Percentiles rank a stretch among this genome's conserved stretches.
These are phyloP conservation scores for Pseudevernia furfuracea DNA, from an alignment of 495 filamentous ascomycete genomes.

Conservation along the genomic window DNA sequence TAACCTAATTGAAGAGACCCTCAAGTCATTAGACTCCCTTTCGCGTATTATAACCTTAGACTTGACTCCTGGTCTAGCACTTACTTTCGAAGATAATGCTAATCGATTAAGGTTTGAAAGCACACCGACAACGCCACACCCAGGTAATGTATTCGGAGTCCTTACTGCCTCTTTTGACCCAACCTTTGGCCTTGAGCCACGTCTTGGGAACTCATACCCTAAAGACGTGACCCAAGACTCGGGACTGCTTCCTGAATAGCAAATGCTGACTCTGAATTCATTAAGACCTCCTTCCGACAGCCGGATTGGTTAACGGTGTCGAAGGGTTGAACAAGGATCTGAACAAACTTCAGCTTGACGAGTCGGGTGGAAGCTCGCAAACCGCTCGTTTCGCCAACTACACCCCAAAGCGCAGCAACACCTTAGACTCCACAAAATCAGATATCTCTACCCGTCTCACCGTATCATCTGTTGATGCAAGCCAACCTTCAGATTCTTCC, in stretches of 20 bases:
- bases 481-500: conserved; percentile 37
- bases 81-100: background rate
- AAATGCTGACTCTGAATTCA: too few species aligned
- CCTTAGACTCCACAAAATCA: conserved; percentile 51
- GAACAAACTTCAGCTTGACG: conserved; percentile 51
- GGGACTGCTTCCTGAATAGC: too few species aligned
- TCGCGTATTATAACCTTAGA: background rate
- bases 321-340: conserved; percentile 60
- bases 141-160: too few species aligned
- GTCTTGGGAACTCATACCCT: too few species aligned
- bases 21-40: background rate
- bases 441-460: conserved; percentile 26
- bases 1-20: background rate
- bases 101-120: conserved; percentile 58
- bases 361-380: too few species aligned
- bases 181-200: too few species aligned
- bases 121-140: conserved; percentile 74
- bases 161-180: too few species aligned
- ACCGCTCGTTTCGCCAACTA: conserved; percentile 34
- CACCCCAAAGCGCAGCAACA: conserved; percentile 49
- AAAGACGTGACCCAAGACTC: too few species aligned
- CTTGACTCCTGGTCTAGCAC: background rate
- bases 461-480: conserved; percentile 39
- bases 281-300: conserved; percentile 40
- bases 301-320: conserved; percentile 54